These are phyloP conservation scores for Botryotinia calthae DNA, from an alignment of 2,329 filamentous ascomycete genomes.

Conservation along the genomic window DNA sequence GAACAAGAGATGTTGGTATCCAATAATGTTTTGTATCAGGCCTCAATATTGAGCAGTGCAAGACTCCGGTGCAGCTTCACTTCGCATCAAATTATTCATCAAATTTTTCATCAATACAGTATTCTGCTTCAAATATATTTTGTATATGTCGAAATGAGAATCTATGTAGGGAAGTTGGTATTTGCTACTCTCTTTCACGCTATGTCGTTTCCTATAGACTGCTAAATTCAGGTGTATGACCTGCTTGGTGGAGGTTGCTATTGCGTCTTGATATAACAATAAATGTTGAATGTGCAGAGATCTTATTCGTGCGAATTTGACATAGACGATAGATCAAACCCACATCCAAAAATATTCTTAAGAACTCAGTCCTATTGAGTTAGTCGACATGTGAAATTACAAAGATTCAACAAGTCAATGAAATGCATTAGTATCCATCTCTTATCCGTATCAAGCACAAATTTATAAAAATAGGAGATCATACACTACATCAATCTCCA, in stretches of 20 bases:
- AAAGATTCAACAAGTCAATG: not conserved
- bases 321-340: not conserved
- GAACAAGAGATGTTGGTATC: not conserved
- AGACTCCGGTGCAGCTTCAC: not conserved
- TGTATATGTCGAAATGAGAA: not conserved
- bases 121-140: not conserved
- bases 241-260: not conserved
- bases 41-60: not conserved
- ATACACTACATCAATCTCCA: not conserved
- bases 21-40: not conserved
- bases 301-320: not conserved
- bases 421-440: not conserved
- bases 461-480: not conserved
- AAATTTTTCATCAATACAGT: not conserved
- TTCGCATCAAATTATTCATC: not conserved
- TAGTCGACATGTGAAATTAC: not conserved
- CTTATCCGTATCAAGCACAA: not conserved
- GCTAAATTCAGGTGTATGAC: no score
- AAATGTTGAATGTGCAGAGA: not conserved
- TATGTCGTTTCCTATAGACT: no score
- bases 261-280: not conserved
- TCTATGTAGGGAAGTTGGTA: no score
- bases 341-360: not conserved
- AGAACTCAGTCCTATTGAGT: not conserved
- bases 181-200: no score